Evolutionary conservation across 352 stramenopile species (phyloP).

Genomic region (Phytophthora idaei): DNA sequence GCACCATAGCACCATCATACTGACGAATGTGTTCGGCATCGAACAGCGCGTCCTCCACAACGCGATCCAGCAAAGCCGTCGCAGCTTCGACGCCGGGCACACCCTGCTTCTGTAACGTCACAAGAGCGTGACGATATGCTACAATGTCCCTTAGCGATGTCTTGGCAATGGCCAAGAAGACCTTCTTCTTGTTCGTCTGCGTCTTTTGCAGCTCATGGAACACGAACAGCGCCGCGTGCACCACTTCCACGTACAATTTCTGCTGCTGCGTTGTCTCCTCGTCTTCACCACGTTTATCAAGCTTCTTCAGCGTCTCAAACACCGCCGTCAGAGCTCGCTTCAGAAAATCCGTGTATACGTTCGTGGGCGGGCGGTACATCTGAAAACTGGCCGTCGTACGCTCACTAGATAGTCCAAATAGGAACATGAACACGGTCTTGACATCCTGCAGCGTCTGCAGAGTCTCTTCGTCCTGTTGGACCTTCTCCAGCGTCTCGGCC

Average conservation of each 20-base stretch:
- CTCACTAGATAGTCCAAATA: constrained; percentile 58
- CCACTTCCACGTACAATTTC: constrained; percentile 46
- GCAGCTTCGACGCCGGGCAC: constrained; percentile 19
- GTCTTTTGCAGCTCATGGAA: constrained; percentile 82
- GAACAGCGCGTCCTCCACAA: constrained; percentile 79
- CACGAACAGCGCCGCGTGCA: constrained; percentile 60
- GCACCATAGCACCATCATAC: constrained; percentile 67
- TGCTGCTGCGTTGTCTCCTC: constrained; percentile 3
- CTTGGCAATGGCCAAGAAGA: constrained; percentile 84
- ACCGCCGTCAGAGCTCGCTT: constrained; percentile 50
- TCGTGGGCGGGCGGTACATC: constrained; percentile 82
- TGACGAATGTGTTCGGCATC: constrained; percentile 77
- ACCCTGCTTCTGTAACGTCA: constrained; percentile 24
- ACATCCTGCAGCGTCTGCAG: constrained; percentile 55
- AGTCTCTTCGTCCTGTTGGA: constrained; percentile 15
- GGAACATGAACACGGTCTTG: constrained; percentile 61
- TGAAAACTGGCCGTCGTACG: constrained; percentile 51
- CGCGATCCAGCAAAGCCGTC: constrained; percentile 52
- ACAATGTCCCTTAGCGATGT: constrained; percentile 71
- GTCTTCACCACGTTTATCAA: not conserved
- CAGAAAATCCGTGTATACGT: constrained; percentile 78
- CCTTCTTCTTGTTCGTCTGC: constrained; percentile 91
- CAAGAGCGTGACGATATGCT: constrained; percentile 55
- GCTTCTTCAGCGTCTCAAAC: constrained; percentile 20
- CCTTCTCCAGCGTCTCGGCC: constrained; percentile 59